Percentiles rank a stretch among this genome's conserved stretches.
These are phyloP conservation scores for Blastomyces parvus DNA, from an alignment of 2,329 filamentous ascomycete genomes.

Conservation along the genomic window DNA sequence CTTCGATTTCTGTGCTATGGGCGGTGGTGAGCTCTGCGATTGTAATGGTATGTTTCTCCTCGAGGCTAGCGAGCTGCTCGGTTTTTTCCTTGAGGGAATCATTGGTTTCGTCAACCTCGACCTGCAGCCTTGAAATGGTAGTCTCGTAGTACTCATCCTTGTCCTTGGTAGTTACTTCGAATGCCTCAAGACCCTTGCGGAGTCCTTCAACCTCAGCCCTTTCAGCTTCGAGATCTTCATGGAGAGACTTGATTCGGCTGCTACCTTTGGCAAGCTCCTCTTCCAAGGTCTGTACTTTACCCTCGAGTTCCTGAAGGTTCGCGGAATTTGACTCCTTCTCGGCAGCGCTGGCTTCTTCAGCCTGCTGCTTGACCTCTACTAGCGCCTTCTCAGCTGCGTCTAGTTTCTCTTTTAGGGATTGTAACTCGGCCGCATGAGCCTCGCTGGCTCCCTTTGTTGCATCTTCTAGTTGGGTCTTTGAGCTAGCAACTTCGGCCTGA, in stretches of 20 bases:
- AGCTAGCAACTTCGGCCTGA: constrained; percentile 13
- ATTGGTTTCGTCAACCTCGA: constrained; percentile 27
- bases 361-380: constrained; percentile 14
- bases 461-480: constrained; percentile 10
- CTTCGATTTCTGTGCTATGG: constrained; percentile 29
- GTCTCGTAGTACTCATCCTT: constrained; percentile 30
- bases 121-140: constrained; percentile 26
- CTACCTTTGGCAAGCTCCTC: constrained; percentile 15
- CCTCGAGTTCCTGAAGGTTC: constrained; percentile 15
- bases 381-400: constrained; percentile 16
- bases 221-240: constrained; percentile 16
- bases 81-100: constrained; percentile 29
- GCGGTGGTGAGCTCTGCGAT: constrained; percentile 28
- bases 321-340: constrained; percentile 14
- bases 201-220: constrained; percentile 28
- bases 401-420: constrained; percentile 18
- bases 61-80: constrained; percentile 21
- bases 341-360: constrained; percentile 14
- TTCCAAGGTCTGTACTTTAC: constrained; percentile 15
- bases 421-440: constrained; percentile 12
- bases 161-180: constrained; percentile 30
- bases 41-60: constrained; percentile 28
- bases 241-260: constrained; percentile 11
- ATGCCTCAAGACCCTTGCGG: constrained; percentile 28
- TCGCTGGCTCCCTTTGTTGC: constrained; percentile 11